phyloP scores from a whole-genome alignment of 768 basidiomycete species.

The Boletus speciosus region DNA sequence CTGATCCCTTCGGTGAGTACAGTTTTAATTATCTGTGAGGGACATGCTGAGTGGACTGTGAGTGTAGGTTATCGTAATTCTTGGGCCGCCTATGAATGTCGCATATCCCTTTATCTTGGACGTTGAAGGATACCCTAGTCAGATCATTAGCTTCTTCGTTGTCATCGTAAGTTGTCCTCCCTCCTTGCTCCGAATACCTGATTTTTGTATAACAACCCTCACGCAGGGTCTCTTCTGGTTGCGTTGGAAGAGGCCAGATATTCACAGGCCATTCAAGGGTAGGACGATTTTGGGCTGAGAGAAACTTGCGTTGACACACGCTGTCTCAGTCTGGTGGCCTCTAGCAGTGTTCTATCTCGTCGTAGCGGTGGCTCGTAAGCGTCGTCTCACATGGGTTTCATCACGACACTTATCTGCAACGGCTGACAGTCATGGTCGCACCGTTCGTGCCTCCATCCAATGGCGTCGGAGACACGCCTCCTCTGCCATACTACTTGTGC shows the following conservation, averaged over 20 bases:
- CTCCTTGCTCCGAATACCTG: conserved; percentile 26
- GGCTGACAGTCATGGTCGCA: conserved; percentile 44
- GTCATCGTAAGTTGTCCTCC: conserved; percentile 38
- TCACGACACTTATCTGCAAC: conserved; percentile 9
- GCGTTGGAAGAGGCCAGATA: conserved; percentile 47
- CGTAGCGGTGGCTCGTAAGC: conserved; percentile 49
- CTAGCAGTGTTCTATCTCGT: conserved; percentile 53
- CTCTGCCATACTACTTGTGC: conserved; percentile 55
- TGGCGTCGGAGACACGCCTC: conserved; percentile 55
- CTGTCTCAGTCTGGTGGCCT: conserved; percentile 48
- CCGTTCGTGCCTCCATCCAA: conserved; percentile 55
- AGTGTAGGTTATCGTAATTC: conserved; percentile 46
- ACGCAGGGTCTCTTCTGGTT: conserved; percentile 55
- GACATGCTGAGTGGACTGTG: not conserved
- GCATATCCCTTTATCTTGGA: conserved; percentile 62
- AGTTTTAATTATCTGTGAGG: not conserved
- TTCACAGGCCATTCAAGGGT: conserved; percentile 53
- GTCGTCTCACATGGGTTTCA: not conserved
- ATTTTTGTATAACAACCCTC: not conserved
- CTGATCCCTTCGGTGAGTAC: conserved; percentile 46
- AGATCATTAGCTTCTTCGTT: conserved; percentile 56
- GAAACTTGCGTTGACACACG: conserved; percentile 1
- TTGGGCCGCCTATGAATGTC: conserved; percentile 48
- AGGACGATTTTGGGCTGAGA: not conserved
- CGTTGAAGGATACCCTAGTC: conserved; percentile 44